phyloP scores from a whole-genome alignment of 1,139 yeast genomes.

The Saccharomyces hybrid region DNA sequence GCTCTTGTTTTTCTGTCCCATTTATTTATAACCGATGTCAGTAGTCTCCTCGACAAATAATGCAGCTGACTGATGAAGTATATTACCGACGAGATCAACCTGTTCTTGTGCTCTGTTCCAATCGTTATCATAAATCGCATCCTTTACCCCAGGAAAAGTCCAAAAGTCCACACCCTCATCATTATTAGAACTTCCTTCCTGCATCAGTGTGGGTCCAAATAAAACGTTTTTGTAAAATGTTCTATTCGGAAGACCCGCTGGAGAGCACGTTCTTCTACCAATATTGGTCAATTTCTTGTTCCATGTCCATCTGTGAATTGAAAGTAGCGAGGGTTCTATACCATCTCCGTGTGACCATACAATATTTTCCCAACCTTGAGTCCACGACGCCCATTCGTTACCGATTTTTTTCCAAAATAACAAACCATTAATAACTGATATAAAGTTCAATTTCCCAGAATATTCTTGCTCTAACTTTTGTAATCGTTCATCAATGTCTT shows the following conservation, averaged over 20 bases:
- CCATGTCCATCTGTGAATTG: constrained; percentile 73
- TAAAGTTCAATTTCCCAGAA: constrained; percentile 24
- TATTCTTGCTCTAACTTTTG: constrained; percentile 45
- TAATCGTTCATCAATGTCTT: constrained; percentile 39
- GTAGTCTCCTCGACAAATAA: constrained; percentile 27
- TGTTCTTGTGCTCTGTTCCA: constrained; percentile 52
- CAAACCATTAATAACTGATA: constrained; percentile 27
- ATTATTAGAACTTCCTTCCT: constrained; percentile 30
- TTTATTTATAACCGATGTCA: constrained; percentile 12
- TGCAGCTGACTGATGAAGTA: constrained; percentile 31
- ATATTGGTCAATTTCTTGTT: constrained; percentile 56
- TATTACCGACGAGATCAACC: constrained; percentile 41
- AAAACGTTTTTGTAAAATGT: constrained; percentile 63
- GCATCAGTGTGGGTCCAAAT: constrained; percentile 59
- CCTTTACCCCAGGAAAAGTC: constrained; percentile 71
- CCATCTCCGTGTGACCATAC: constrained; percentile 32
- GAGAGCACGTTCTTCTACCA: constrained; percentile 46
- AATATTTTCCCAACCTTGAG: constrained; percentile 26
- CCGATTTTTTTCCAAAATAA: constrained; percentile 36
- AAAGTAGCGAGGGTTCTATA: constrained; percentile 61
- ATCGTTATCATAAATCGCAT: constrained; percentile 40
- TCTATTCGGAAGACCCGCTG: constrained; percentile 45
- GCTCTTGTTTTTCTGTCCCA: not conserved
- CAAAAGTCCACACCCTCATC: constrained; percentile 44
- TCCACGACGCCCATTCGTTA: constrained; percentile 34